Evolutionary conservation across 83 land plant species (phyloP).

Genomic region (Isoetes engelmannii): DNA sequence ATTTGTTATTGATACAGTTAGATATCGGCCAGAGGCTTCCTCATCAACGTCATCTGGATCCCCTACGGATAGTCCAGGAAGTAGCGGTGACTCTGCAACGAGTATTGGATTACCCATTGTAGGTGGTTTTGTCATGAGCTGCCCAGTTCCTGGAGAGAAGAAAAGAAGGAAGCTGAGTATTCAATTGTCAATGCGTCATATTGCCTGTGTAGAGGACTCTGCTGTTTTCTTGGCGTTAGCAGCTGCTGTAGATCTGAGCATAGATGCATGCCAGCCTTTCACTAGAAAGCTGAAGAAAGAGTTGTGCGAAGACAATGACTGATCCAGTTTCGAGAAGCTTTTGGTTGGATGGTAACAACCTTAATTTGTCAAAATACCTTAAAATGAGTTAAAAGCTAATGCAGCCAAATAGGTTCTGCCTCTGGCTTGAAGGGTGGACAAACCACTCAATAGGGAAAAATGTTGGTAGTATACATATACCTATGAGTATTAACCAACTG

Average conservation of each 20-base stretch:
- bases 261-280: constrained; percentile 61
- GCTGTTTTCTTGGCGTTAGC: constrained; percentile 79
- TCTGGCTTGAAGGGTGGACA: too few species aligned
- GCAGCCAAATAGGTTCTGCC: too few species aligned
- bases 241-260: constrained; percentile 75
- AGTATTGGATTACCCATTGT: constrained; percentile 23
- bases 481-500: too few species aligned
- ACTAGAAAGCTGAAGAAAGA: constrained; percentile 38
- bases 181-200: constrained; percentile 55
- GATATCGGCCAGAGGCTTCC: constrained; percentile 17
- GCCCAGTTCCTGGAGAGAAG: constrained; percentile 53
- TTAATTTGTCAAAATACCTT: too few species aligned
- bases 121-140: constrained; percentile 33
- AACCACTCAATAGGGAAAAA: too few species aligned
- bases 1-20: constrained; percentile 38
- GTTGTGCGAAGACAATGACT: not conserved
- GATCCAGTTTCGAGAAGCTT: too few species aligned
- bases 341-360: too few species aligned
- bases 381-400: too few species aligned
- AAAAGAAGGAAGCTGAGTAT: constrained; percentile 51
- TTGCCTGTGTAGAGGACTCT: constrained; percentile 65
- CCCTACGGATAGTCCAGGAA: constrained; percentile 29
- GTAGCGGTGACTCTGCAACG: constrained; percentile 36
- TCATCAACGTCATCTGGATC: constrained; percentile 22
- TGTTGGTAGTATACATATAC: too few species aligned